phyloP scores from a whole-genome alignment of 768 basidiomycete genomes.

The Tephrocybe sp. region DNA sequence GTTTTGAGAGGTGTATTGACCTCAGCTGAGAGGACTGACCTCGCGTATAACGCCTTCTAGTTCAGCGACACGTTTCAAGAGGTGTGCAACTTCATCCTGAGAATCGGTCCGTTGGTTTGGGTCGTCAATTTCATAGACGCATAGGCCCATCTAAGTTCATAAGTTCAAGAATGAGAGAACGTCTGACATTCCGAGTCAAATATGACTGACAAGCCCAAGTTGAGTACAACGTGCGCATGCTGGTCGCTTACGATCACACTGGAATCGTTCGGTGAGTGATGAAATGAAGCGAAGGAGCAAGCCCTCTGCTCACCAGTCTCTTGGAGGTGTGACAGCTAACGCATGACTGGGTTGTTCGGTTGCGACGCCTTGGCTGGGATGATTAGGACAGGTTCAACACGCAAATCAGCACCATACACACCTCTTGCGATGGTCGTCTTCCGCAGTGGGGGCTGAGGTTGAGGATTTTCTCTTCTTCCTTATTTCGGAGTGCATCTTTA shows the following conservation, averaged over 20 bases:
- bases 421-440: slow-evolving; percentile 56
- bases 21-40: slow-evolving; percentile 31
- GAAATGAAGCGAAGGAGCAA: background rate
- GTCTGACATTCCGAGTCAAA: too few species aligned
- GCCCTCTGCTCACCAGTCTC: slow-evolving; percentile 52
- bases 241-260: slow-evolving; percentile 51
- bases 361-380: slow-evolving; percentile 44
- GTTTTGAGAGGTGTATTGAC: slow-evolving; percentile 33
- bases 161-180: background rate
- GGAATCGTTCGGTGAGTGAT: slow-evolving; percentile 10
- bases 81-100: slow-evolving; percentile 61
- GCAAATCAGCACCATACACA: slow-evolving; percentile 8
- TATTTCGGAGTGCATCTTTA: slow-evolving; percentile 36
- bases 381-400: background rate
- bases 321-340: slow-evolving; percentile 73
- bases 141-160: slow-evolving; percentile 64
- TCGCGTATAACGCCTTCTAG: slow-evolving; percentile 84
- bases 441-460: slow-evolving; percentile 32
- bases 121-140: slow-evolving; percentile 83
- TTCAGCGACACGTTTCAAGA: slow-evolving; percentile 76
- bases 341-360: slow-evolving; percentile 72
- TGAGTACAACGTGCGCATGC: slow-evolving; percentile 50
- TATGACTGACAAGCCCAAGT: slow-evolving; percentile 40
- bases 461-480: slow-evolving; percentile 26
- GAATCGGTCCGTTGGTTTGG: slow-evolving; percentile 52